These are phyloP conservation scores for Leishmania arabica DNA, from an alignment of 208 protist genomes.

Conservation along the genomic window DNA sequence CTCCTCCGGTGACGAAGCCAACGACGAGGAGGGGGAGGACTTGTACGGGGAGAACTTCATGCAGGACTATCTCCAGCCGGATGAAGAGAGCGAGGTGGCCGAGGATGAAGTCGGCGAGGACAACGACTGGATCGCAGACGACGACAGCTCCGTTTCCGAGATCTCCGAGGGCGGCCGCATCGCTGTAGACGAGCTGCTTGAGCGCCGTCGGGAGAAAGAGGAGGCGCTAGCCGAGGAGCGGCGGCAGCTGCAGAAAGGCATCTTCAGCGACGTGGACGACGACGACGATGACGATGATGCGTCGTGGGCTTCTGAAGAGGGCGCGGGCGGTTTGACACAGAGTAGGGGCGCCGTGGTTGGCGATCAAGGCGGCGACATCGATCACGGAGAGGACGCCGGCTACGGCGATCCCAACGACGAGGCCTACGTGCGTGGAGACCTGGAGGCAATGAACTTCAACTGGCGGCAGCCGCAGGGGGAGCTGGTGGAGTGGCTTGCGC, in stretches of 20 bases:
- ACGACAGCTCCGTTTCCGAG: slow-evolving; percentile 71
- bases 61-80: slow-evolving; percentile 81
- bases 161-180: slow-evolving; percentile 74
- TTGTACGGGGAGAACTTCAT: slow-evolving; percentile 91
- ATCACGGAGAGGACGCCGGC: slow-evolving; percentile 15
- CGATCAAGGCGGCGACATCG: neutral
- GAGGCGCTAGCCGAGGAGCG: slow-evolving; percentile 60
- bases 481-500: slow-evolving; percentile 89
- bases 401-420: slow-evolving; percentile 51
- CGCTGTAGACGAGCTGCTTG: slow-evolving; percentile 78
- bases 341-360: neutral
- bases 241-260: slow-evolving; percentile 71
- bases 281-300: slow-evolving; percentile 35
- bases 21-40: slow-evolving; percentile 84
- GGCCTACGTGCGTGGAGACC: slow-evolving; percentile 77
- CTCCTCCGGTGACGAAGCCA: slow-evolving; percentile 31
- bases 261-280: slow-evolving; percentile 85
- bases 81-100: slow-evolving; percentile 75
- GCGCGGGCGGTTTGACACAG: slow-evolving; percentile 1
- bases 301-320: slow-evolving; percentile 10
- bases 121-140: slow-evolving; percentile 76
- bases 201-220: slow-evolving; percentile 73
- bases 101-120: slow-evolving; percentile 67
- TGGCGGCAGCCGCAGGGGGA: slow-evolving; percentile 88
- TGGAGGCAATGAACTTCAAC: slow-evolving; percentile 84